Conservation (phyloP, 805 yeast species). For the Nematodospora valgi region DNA sequence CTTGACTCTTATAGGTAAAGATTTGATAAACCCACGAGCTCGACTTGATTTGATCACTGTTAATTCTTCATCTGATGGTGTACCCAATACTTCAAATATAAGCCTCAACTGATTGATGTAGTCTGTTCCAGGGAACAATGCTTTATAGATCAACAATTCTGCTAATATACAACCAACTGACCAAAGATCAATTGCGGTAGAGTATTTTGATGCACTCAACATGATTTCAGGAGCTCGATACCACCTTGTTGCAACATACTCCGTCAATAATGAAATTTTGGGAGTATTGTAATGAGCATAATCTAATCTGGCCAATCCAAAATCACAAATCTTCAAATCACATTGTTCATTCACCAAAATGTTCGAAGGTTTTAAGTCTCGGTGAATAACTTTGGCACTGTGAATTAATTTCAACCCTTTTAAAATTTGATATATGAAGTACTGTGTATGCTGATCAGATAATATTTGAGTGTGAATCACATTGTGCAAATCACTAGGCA, state of each 20-base stretch:
- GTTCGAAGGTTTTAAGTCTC: slow-evolving; percentile 91
- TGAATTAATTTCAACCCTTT: slow-evolving; percentile 89
- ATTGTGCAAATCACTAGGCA: slow-evolving; percentile 72
- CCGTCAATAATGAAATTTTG: slow-evolving; percentile 62
- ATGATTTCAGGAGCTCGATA: slow-evolving; percentile 97
- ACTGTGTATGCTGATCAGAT: slow-evolving; percentile 89
- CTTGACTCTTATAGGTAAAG: slow-evolving; percentile 20
- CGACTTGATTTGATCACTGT: slow-evolving; percentile 20
- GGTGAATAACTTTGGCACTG: slow-evolving; percentile 88
- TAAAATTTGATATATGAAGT: slow-evolving; percentile 85
- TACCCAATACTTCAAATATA: slow-evolving; percentile 75
- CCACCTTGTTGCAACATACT: slow-evolving; percentile 97
- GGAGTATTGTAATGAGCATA: slow-evolving; percentile 51
- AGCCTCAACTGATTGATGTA: slow-evolving; percentile 86
- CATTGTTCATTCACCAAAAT: slow-evolving; percentile 85
- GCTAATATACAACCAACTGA: slow-evolving; percentile 95
- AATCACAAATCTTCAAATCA: slow-evolving; percentile 91
- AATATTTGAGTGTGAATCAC: slow-evolving; percentile 56
- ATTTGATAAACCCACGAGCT: slow-evolving; percentile 22
- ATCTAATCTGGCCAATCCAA: slow-evolving; percentile 78
- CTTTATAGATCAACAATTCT: slow-evolving; percentile 80
- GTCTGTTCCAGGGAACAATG: slow-evolving; percentile 91
- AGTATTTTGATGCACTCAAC: slow-evolving; percentile 92
- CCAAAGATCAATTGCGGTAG: slow-evolving; percentile 96
- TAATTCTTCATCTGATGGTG: slow-evolving; percentile 42